Conservation (phyloP, 2,329 filamentous ascomycete species). For the Chaetomiaceae sp. region DNA sequence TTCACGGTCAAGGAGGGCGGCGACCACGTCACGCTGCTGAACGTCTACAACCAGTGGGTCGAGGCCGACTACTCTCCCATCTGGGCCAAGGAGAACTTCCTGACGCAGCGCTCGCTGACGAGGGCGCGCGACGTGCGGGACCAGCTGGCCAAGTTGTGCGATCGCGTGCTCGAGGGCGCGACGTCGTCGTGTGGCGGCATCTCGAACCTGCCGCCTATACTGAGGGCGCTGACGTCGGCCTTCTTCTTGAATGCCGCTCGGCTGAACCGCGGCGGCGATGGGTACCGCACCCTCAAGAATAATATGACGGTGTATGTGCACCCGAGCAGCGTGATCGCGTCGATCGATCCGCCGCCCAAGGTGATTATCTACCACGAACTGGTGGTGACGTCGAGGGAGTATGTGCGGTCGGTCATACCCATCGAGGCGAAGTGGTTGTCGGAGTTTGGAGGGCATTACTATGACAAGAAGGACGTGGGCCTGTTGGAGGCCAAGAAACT, state of each 20-base stretch:
- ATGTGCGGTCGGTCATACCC: conserved; percentile 83
- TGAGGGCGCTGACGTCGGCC: conserved; percentile 81
- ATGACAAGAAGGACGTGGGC: conserved; percentile 88
- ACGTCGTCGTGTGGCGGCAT: conserved; percentile 67
- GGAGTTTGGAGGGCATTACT: conserved; percentile 90
- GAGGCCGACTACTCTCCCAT: conserved; percentile 84
- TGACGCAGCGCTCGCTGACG: conserved; percentile 85
- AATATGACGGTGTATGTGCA: conserved; percentile 88
- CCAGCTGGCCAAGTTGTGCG: conserved; percentile 86
- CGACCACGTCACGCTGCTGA: conserved; percentile 82
- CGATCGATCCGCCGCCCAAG: conserved; percentile 68
- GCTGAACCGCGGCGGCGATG: conserved; percentile 76
- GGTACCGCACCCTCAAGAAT: conserved; percentile 88
- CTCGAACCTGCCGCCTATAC: conserved; percentile 70
- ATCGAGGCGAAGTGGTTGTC: conserved; percentile 79
- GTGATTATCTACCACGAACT: conserved; percentile 86
- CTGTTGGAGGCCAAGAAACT: conserved; percentile 71
- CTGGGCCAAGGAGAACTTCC: conserved; percentile 89
- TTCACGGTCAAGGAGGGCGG: conserved; percentile 90
- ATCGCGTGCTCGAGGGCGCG: conserved; percentile 75
- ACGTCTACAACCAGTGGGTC: conserved; percentile 94
- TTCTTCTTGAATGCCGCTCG: conserved; percentile 93
- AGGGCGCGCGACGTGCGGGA: conserved; percentile 88
- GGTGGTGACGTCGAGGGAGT: conserved; percentile 82
- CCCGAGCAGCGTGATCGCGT: conserved; percentile 76